phyloP scores from a whole-genome alignment of 2,329 filamentous ascomycete genomes.

The Nigrospora oryzae region DNA sequence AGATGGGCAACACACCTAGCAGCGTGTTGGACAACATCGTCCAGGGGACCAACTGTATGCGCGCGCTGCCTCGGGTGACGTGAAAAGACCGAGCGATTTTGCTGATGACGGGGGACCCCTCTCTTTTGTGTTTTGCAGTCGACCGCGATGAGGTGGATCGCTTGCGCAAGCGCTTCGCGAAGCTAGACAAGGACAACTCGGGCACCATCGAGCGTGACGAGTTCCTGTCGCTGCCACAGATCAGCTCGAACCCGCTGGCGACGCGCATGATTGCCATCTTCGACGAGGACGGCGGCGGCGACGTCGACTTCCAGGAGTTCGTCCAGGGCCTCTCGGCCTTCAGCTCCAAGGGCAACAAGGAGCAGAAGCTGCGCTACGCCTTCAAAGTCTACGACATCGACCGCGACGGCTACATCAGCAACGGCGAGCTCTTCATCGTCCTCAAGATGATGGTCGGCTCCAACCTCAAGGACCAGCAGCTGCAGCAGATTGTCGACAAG shows the following conservation, averaged over 20 bases:
- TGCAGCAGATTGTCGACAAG: conserved; percentile 99
- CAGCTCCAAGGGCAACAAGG: conserved; percentile 96
- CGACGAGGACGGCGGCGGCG: conserved; percentile 94
- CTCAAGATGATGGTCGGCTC: conserved; percentile 99
- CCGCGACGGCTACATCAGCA: conserved; percentile 96
- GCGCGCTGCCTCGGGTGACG: not conserved
- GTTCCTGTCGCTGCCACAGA: conserved; percentile 93
- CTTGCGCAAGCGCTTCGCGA: conserved; percentile 96
- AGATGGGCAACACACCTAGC: conserved; percentile 63
- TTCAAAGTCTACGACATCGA: conserved; percentile 99
- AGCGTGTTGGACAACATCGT: conserved; percentile 90
- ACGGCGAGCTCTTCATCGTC: conserved; percentile 97
- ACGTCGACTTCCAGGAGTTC: conserved; percentile 98
- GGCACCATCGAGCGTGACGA: conserved; percentile 98
- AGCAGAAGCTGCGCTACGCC: conserved; percentile 94
- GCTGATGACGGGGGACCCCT: too few species aligned
- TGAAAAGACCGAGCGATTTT: not conserved
- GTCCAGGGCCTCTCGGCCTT: conserved; percentile 92
- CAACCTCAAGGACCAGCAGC: conserved; percentile 96
- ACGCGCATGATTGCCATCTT: conserved; percentile 99
- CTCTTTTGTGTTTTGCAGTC: conserved; percentile 48
- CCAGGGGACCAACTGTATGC: conserved; percentile 84
- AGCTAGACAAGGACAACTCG: conserved; percentile 98
- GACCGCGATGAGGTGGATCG: conserved; percentile 95
- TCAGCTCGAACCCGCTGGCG: conserved; percentile 93